These are phyloP conservation scores for Aspergillus ruber DNA, from an alignment of 2,329 filamentous ascomycete species.

Conservation along the genomic window DNA sequence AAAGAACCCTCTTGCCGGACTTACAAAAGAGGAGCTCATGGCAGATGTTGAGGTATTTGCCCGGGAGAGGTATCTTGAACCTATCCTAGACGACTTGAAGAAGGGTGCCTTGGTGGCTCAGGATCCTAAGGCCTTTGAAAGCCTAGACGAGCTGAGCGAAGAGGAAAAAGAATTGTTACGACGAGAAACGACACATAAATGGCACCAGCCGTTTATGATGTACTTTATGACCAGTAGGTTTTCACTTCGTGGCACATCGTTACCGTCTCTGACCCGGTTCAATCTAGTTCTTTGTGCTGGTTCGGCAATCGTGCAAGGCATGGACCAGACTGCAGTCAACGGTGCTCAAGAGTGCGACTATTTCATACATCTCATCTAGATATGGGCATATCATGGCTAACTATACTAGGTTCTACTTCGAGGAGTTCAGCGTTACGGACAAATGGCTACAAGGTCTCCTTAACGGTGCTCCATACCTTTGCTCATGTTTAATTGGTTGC, in stretches of 20 bases:
- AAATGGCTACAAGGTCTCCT: constrained; percentile 29
- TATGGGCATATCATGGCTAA: neutral
- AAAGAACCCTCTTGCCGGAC: constrained; percentile 20
- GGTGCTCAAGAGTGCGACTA: constrained; percentile 29
- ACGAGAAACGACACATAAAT: constrained; percentile 44
- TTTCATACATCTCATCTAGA: no score
- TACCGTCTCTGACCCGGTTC: neutral
- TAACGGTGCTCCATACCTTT: constrained; percentile 41
- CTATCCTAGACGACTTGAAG: constrained; percentile 43
- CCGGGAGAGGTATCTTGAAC: constrained; percentile 50
- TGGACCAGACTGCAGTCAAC: constrained; percentile 48
- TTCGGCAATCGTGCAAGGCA: constrained; percentile 48
- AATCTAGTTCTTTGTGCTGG: constrained; percentile 2
- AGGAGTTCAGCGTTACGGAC: constrained; percentile 10
- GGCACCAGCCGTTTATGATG: constrained; percentile 44
- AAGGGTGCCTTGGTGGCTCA: constrained; percentile 65
- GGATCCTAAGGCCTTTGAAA: constrained; percentile 58
- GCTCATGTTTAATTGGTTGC: constrained; percentile 40
- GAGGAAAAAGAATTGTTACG: constrained; percentile 38
- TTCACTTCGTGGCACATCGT: neutral
- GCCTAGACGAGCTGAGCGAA: constrained; percentile 52
- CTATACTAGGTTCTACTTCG: constrained; percentile 17
- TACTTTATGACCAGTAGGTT: constrained; percentile 41
- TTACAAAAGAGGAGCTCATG: constrained; percentile 23
- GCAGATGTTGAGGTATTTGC: constrained; percentile 36